phyloP scores from a whole-genome alignment of 805 yeast genomes.

The Pichia thaimueangensis region DNA sequence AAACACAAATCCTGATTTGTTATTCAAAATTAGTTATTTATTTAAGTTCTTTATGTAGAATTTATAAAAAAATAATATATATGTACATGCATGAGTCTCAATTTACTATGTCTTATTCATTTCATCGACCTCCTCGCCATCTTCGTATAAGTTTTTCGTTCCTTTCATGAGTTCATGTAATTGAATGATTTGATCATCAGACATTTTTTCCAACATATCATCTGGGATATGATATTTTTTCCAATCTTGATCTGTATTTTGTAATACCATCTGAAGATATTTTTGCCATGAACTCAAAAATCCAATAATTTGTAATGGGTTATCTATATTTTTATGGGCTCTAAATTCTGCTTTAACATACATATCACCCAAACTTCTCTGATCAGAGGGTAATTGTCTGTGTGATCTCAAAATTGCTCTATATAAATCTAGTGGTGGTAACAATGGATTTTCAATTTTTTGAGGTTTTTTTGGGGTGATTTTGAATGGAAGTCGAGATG shows the following conservation, averaged over 20 bases:
- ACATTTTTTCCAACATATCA: slow-evolving; percentile 69
- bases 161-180: slow-evolving; percentile 75
- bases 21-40: too few relatives aligned
- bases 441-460: slow-evolving; percentile 37
- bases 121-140: slow-evolving; percentile 8
- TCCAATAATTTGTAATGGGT: slow-evolving; percentile 91
- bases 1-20: too few relatives aligned
- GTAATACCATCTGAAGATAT: slow-evolving; percentile 46
- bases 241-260: slow-evolving; percentile 54
- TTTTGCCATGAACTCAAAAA: slow-evolving; percentile 94
- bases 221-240: slow-evolving; percentile 53
- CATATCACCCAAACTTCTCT: slow-evolving; percentile 77
- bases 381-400: slow-evolving; percentile 53
- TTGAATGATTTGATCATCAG: slow-evolving; percentile 86
- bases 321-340: slow-evolving; percentile 73
- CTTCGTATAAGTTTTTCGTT: slow-evolving; percentile 32
- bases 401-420: slow-evolving; percentile 82
- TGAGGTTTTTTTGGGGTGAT: slow-evolving; percentile 28
- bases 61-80: too few relatives aligned
- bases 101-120: neutral
- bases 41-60: too few relatives aligned
- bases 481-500: slow-evolving; percentile 12
- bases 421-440: slow-evolving; percentile 80
- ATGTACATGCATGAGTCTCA: too few relatives aligned
- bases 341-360: slow-evolving; percentile 88